Evolutionary conservation across 257 asterid species (phyloP).

Genomic region (Solanum pennellii): DNA sequence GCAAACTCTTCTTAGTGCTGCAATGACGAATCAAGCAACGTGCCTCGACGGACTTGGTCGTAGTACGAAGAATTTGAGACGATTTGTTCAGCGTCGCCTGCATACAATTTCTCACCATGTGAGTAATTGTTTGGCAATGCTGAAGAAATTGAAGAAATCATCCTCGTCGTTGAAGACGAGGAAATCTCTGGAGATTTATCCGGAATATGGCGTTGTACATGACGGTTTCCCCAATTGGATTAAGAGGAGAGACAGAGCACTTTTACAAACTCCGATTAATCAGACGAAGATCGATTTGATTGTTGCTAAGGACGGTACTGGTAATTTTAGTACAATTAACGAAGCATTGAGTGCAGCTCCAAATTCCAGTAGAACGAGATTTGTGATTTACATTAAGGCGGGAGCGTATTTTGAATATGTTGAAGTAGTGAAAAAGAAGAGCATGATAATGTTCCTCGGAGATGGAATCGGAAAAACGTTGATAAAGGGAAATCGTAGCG

Average conservation of each 20-base stretch:
- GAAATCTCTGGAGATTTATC: constrained; percentile 10
- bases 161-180: not conserved
- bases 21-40: constrained; percentile 87
- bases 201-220: constrained; percentile 27
- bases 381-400: constrained; percentile 68
- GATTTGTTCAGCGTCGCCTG: constrained; percentile 36
- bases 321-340: constrained; percentile 57
- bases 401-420: constrained; percentile 89
- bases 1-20: constrained; percentile 75
- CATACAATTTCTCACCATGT: constrained; percentile 54
- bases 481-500: constrained; percentile 86
- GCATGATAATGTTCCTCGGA: constrained; percentile 59
- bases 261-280: constrained; percentile 45
- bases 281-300: constrained; percentile 25
- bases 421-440: constrained; percentile 44
- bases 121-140: constrained; percentile 81
- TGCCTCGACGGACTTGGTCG: constrained; percentile 89
- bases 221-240: constrained; percentile 68
- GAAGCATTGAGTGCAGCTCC: constrained; percentile 67
- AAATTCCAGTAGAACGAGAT: constrained; percentile 56
- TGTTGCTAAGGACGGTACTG: constrained; percentile 84
- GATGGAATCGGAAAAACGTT: constrained; percentile 85
- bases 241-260: constrained; percentile 35
- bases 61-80: constrained; percentile 42
- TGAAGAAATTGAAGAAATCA: constrained; percentile 35